phyloP scores from a whole-genome alignment of 2,329 filamentous ascomycete species.

The Fulvia fulva region DNA sequence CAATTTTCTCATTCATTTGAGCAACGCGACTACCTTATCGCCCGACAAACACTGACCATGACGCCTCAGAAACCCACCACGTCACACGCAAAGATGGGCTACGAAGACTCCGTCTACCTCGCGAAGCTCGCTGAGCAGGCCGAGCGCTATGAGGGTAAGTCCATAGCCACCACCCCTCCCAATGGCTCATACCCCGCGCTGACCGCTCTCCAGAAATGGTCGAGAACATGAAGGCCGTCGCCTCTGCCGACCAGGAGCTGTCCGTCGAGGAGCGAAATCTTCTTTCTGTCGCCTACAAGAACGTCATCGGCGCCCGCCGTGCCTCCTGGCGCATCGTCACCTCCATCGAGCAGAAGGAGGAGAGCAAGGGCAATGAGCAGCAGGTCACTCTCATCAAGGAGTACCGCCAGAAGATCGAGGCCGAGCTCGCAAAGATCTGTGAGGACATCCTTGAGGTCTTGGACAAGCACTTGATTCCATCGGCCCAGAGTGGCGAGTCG shows the following conservation, averaged over 20 bases:
- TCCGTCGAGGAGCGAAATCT: slow-evolving; percentile 94
- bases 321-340: slow-evolving; percentile 98
- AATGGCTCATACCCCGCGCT: slow-evolving; percentile 36
- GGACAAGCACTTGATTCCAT: slow-evolving; percentile 89
- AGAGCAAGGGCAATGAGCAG: slow-evolving; percentile 93
- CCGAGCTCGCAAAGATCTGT: slow-evolving; percentile 94
- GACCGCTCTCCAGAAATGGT: slow-evolving; percentile 76
- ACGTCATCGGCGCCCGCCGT: slow-evolving; percentile 94
- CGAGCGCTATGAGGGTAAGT: slow-evolving; percentile 95
- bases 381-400: slow-evolving; percentile 93
- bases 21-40: neutral
- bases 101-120: slow-evolving; percentile 99
- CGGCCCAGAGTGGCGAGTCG: slow-evolving; percentile 90
- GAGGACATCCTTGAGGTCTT: slow-evolving; percentile 95
- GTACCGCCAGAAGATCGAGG: slow-evolving; percentile 98
- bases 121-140: slow-evolving; percentile 99
- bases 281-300: slow-evolving; percentile 97
- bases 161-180: neutral
- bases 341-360: slow-evolving; percentile 99
- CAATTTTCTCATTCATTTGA: slow-evolving; percentile 1
- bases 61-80: slow-evolving; percentile 9
- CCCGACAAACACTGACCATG: slow-evolving; percentile 3
- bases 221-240: slow-evolving; percentile 99
- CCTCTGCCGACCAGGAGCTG: slow-evolving; percentile 66
- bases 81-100: slow-evolving; percentile 66